Evolutionary conservation across 305 asterid genomes (phyloP), one percentile per base, ranked within the genome.

Genomic region (Withania somnifera): DNA sequence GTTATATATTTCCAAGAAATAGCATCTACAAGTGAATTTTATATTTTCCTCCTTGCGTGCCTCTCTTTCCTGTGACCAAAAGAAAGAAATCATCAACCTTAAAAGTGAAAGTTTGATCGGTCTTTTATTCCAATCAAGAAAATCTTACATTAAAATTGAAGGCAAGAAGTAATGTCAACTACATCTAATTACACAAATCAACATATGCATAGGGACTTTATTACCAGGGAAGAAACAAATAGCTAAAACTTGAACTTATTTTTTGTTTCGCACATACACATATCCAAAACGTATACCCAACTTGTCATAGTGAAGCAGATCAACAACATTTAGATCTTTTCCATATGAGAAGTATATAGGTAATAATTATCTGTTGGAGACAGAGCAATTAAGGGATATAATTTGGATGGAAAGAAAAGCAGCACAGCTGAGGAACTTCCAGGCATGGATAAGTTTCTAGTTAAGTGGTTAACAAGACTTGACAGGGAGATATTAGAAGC

Each of bases 401-500:
- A 36, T 36, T 36, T 36, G 40, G 40, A 36, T 36, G 40, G 40
- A 36, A 36, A 36, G 40, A 36, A 2, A 36, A 36, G 40, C 6
- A 36, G 6, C 5, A 34, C 38, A 34, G 88, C 84, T 26, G 85
- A 81, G 57, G 92, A 89, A 81, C 90, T 94, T 78, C 99, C 98
- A 40, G 87, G 97, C 82, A 87, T 95, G 34, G 98, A 93, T 87
- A 89, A 93, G 86, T 92, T 91, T 88, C 92, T 95, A 38, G 97
- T 95, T 76, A 95, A 93, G 86, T 91, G 90, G 69, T 69, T 95
- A 86, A 92, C 97, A 0, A 92, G 98, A 73, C 98, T 95, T 24
- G 98, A 95, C 87, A 91, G 93, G 86, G 98, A 95, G 88, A 90
- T 95, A n/a, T 80, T 90, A 63, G 97, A 95, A 84, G 98, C 98